Evolutionary conservation across 352 stramenopile species (phyloP).

Genomic region (Globisporangium paroecandrum): DNA sequence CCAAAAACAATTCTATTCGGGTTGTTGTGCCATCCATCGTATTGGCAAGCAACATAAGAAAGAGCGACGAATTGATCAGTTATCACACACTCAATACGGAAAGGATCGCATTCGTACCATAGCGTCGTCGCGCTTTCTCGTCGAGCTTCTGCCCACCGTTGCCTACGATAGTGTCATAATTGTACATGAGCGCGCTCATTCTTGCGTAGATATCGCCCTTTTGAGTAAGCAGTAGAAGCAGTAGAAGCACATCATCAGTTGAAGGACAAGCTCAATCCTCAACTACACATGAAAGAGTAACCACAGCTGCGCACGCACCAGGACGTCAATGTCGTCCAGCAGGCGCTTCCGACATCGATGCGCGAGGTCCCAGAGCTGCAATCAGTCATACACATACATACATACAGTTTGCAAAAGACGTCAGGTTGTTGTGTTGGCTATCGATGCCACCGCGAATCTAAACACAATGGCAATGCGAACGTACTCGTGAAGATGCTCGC

Average conservation of each 20-base stretch:
- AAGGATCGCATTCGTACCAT: conserved; percentile 32
- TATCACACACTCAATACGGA: neutral
- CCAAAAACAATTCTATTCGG: conserved; percentile 47
- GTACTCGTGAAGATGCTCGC: conserved; percentile 43
- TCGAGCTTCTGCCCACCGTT: conserved; percentile 25
- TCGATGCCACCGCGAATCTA: too few species aligned
- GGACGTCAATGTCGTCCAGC: conserved; percentile 39
- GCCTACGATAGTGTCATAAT: conserved; percentile 11
- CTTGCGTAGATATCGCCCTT: conserved; percentile 40
- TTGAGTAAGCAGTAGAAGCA: neutral
- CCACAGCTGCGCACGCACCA: conserved; percentile 29
- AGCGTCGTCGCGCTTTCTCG: conserved; percentile 36
- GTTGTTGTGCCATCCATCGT: neutral
- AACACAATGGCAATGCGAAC: neutral
- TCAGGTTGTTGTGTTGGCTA: too few species aligned
- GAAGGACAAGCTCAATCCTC: neutral
- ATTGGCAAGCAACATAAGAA: neutral
- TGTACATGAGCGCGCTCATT: conserved; percentile 37
- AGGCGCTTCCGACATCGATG: conserved; percentile 61
- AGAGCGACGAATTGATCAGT: neutral
- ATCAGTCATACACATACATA: neutral
- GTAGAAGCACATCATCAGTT: conserved; percentile 6
- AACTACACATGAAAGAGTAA: neutral
- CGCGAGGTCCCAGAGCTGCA: conserved; percentile 66
- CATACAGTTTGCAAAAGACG: neutral